phyloP scores from a whole-genome alignment of 441 rosid species.

The Bocquillonia castaneifolia region DNA sequence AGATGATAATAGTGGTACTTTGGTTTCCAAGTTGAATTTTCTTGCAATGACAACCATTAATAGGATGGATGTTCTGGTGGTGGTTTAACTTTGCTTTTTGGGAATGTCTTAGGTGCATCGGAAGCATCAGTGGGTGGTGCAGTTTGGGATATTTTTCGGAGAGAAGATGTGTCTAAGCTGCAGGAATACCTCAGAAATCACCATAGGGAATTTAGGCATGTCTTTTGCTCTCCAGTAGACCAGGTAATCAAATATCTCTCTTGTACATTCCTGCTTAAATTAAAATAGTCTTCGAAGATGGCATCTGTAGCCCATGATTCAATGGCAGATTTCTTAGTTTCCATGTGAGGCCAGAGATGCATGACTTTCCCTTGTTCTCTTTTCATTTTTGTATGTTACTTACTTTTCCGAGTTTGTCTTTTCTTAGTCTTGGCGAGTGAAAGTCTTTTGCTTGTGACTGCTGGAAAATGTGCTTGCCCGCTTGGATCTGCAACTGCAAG shows the following conservation, averaged over 20 bases:
- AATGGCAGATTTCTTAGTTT: background rate
- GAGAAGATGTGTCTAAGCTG: constrained; percentile 56
- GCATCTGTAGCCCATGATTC: background rate
- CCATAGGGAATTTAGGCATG: constrained; percentile 50
- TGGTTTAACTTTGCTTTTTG: constrained; percentile 7
- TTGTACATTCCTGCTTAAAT: constrained; percentile 3
- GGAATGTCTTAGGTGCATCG: constrained; percentile 21
- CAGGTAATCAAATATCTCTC: constrained; percentile 31
- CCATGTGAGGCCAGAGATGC: background rate
- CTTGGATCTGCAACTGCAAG: background rate
- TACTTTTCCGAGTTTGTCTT: too few species aligned
- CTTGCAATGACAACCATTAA: background rate
- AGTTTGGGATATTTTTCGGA: constrained; percentile 64
- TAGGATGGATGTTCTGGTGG: background rate
- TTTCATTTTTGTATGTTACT: too few species aligned
- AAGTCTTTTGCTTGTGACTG: background rate
- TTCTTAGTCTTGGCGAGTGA: background rate
- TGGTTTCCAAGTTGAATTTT: background rate
- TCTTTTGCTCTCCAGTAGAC: constrained; percentile 36
- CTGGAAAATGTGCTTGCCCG: background rate
- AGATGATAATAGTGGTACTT: background rate
- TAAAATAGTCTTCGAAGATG: background rate
- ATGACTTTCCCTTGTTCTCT: background rate
- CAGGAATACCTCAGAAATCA: constrained; percentile 47
- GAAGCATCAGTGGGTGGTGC: constrained; percentile 44